Evolutionary conservation across 768 basidiomycete genomes (phyloP).

Genomic region (Pholiota molesta): DNA sequence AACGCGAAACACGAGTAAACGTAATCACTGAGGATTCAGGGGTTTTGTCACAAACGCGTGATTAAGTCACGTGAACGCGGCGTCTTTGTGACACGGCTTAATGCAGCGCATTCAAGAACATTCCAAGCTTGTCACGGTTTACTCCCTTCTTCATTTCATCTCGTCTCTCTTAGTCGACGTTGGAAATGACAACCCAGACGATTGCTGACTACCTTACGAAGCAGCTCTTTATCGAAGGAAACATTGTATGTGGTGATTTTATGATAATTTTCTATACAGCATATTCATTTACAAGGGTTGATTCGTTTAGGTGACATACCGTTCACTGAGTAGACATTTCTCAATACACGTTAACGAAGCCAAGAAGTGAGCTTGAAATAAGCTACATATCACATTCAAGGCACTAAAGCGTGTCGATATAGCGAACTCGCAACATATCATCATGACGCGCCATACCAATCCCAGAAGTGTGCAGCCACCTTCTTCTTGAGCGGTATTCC

Average conservation of each 20-base stretch:
- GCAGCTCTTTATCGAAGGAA: constrained; percentile 52
- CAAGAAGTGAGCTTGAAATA: constrained; percentile 60
- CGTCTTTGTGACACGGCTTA: background rate
- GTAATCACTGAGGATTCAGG: no score
- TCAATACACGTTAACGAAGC: constrained; percentile 76
- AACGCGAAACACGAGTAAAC: no score
- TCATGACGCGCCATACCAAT: constrained; percentile 42
- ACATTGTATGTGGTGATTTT: constrained; percentile 36
- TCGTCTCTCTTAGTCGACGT: background rate
- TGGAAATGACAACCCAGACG: constrained; percentile 42
- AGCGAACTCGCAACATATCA: constrained; percentile 71
- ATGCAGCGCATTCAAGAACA: no score
- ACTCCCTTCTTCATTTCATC: background rate
- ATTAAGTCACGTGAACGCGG: background rate
- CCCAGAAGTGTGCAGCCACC: constrained; percentile 59
- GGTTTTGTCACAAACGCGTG: background rate
- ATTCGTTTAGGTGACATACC: constrained; percentile 70
- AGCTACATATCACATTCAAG: background rate
- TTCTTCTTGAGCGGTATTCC: constrained; percentile 69
- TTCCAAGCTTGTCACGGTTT: no score
- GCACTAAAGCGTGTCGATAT: background rate
- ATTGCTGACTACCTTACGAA: constrained; percentile 53
- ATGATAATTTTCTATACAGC: background rate
- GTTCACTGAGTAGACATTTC: constrained; percentile 72
- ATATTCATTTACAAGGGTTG: background rate